Evolutionary conservation across 306 rosid species (phyloP), one percentile per base, ranked within the genome.

Genomic region (Luffa aegyptiaca): DNA sequence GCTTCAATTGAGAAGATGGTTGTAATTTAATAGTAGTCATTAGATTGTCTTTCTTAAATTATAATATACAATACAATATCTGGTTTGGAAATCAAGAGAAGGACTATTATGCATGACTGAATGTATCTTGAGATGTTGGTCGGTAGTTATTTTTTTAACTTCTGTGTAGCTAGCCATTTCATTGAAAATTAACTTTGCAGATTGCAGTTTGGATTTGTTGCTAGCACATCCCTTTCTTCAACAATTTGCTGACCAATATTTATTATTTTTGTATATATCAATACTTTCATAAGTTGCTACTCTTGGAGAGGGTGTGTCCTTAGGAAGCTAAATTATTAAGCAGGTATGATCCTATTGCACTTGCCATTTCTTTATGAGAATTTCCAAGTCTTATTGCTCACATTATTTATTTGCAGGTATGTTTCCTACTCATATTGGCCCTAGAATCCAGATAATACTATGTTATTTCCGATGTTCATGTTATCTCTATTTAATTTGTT

Each of bases 261-360:
- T 73, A 8, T 31, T 35, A 17, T 51, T 52, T 74, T 52, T 9
- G 1, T 74, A n/a, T n/a, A n/a, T n/a, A 74, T 52, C 4, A 51
- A 33, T 26, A 73, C 42, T 62, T 85, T 82, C 75, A 81, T 79
- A 96, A 98, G 98, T 96, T 82, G 98, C 98, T 77, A 79, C 87
- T 49, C 96, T 96, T 62, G 99, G 99, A 77, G 99, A 93, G 84
- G 99, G 99, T 53, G 98, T 96, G 58, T 90, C 98, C 81, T 87
- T 96, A n/a, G 69, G 98, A 96, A 86, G 99, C 96, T 74, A 96
- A 92, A 85, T 86, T 96, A 74, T 85, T 96, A 81, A 96, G 88
- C 94, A 90, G 97, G 99, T 91, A 81, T 76, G 59, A 77, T 79
- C 56, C 14, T 76, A 56, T 82, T 81, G 70, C 64, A 3, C 78